Base-by-base conservation (phyloP, 306 rosid species). In the Datisca glomerata region DNA sequence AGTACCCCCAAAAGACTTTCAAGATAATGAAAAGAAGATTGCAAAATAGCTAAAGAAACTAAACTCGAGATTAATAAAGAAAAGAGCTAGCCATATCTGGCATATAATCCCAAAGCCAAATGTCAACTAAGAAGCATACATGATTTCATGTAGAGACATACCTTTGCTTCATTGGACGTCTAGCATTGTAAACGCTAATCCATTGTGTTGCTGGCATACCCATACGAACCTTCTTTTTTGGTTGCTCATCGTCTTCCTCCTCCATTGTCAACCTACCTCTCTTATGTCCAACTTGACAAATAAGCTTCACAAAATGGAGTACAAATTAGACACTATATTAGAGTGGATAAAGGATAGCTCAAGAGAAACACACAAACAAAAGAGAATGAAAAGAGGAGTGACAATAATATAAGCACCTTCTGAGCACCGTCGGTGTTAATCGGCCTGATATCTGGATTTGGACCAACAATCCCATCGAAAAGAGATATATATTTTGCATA, bases 341-440 rank as follows among this genome's bases (percentile, higher is more conserved):
- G n/a, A n/a, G n/a, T n/a, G n/a, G n/a, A n/a, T n/a, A n/a, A n/a
- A 31, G 36, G 12, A 31, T 11, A 31, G n/a, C 36, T 31, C 13
- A 12, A 31, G n/a, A 31, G 36, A 12, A 31, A 31, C 36, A 57
- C 41, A 41, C 56, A 21, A 29, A 47, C 19, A 14, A 32, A n/a
- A 12, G 6, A 19, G 4, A 23, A 13, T 31, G 8, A 47, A 15
- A 47, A 13, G 34, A 17, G 24, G 12, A 14, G n/a, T n/a, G n/a
- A n/a, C n/a, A n/a, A n/a, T n/a, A n/a, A n/a, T n/a, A n/a, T n/a
- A n/a, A n/a, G 37, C 66, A 72, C 79, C 74, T 63, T 58, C 49
- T 67, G 79, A 19, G 79, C 74, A 20, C 79, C 79, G 40, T 72
- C 79, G 38, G 73, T 71, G 65, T 57, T 61, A 12, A 71, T 51